Evolutionary conservation across 257 asterid genomes (phyloP).

Genomic region (Fraxinus pennsylvanica): DNA sequence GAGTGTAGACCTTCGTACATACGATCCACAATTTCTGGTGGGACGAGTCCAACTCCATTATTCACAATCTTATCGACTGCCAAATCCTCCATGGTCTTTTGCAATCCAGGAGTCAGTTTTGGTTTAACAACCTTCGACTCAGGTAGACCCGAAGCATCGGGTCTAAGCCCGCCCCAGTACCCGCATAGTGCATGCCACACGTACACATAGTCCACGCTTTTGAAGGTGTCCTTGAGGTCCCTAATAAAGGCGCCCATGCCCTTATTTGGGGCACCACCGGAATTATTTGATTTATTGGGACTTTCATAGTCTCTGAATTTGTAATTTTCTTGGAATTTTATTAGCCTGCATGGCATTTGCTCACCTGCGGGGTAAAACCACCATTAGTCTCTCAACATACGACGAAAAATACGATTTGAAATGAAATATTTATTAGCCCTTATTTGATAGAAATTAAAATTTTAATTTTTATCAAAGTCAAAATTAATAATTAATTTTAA

Average conservation of each 20-base stretch:
- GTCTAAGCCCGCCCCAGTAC: constrained; percentile 92
- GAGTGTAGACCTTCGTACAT: constrained; percentile 89
- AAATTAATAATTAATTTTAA: too few species aligned
- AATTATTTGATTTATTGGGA: constrained; percentile 14
- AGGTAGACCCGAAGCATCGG: constrained; percentile 58
- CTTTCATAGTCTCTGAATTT: constrained; percentile 51
- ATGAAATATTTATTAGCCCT: too few species aligned
- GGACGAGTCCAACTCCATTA: constrained; percentile 75
- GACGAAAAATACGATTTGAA: too few species aligned
- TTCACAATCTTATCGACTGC: constrained; percentile 48
- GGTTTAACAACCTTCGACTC: constrained; percentile 62
- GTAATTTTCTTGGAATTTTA: constrained; percentile 39
- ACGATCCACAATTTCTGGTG: constrained; percentile 60
- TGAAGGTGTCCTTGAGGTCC: constrained; percentile 62
- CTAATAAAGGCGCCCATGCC: constrained; percentile 84
- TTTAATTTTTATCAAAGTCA: too few species aligned
- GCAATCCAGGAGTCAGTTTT: constrained; percentile 66
- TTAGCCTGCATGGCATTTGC: constrained; percentile 92
- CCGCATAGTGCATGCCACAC: constrained; percentile 97
- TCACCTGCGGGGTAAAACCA: constrained; percentile 60
- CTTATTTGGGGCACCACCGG: constrained; percentile 38
- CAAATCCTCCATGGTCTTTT: constrained; percentile 88
- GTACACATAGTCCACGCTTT: constrained; percentile 70
- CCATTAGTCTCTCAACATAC: too few species aligned
- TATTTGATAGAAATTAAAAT: too few species aligned